A percentile compares a stretch with the other conserved stretches of the same genome.
Evolutionary conservation across 2,329 filamentous ascomycete species (phyloP).

Genomic region (Epichloe glyceriae): DNA sequence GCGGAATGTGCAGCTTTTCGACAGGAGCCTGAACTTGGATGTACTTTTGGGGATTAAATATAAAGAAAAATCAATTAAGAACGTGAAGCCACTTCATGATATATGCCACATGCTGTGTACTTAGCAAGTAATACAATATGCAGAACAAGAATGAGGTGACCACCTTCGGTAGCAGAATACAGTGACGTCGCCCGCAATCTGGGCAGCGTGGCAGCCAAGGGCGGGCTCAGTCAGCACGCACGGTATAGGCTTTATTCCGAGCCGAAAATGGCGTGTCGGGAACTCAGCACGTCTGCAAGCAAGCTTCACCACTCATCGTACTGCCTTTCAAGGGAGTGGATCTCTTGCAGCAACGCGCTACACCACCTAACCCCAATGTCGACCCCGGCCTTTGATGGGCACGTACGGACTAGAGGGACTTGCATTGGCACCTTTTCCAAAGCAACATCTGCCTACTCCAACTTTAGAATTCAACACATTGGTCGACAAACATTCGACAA

Average conservation of each 20-base stretch:
- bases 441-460: slow-evolving; percentile 19
- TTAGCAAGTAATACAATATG: background rate
- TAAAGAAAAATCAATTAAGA: background rate
- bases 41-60: background rate
- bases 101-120: background rate
- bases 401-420: slow-evolving; percentile 18
- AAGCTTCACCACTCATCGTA: background rate
- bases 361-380: slow-evolving; percentile 20
- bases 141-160: background rate
- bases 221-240: background rate
- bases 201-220: background rate
- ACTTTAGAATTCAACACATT: slow-evolving; percentile 1
- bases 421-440: slow-evolving; percentile 14
- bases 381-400: slow-evolving; percentile 17
- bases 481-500: slow-evolving; percentile 6
- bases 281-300: background rate
- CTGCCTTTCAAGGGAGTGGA: slow-evolving; percentile 9
- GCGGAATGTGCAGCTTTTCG: background rate
- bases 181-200: background rate
- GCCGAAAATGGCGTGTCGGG: background rate
- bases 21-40: background rate
- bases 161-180: background rate
- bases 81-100: background rate
- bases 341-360: slow-evolving; percentile 18
- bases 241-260: background rate